Evolutionary conservation across 1,284 basidiomycete genomes (phyloP), one percentile per base, ranked within the genome.

Genomic region (Sporisorium sorghi): DNA sequence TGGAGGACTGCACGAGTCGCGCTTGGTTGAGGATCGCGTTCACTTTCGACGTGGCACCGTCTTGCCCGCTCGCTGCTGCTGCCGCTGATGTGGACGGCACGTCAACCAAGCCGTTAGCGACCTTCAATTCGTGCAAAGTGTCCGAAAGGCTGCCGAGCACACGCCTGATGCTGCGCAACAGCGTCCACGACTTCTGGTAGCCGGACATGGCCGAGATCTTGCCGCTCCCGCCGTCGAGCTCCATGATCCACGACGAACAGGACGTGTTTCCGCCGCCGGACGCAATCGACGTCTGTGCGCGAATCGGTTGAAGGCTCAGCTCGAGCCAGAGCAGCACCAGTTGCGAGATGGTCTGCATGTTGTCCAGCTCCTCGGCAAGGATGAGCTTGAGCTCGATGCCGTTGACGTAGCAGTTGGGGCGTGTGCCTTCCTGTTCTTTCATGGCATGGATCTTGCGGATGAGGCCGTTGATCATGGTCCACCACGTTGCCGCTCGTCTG

Each of bases 271-370:
- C n/a, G n/a, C n/a, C n/a, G 11, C 5, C 9, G 19, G 19, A 43
- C 9, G 30, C 7, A 2, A 23, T 28, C 23, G 12, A 15, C 23
- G 44, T n/a, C 32, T 49, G 43, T 1, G 51, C 24, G 1, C 40
- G 21, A 6, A 54, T 46, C 1, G 58, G 23, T 14, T 47, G 54
- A 7, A 67, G 49, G 11, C 19, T 30, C 6, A 60, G 24, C 21
- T 66, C 59, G 11, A 66, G 32, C 67, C 68, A 75, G 14, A 75
- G 59, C 1, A 59, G n/a, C 3, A 68, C 30, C 2, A 66, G 54
- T 19, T 68, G 60, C 0, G 47, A 23, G 37, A 76, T 58, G 6
- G 44, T 28, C 4, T 55, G 58, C 68, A 76, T 71, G 35, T 56
- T 30, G 0, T 28, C 8, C 1, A 76, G 54, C 51, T 67, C 59